Percentiles rank a stretch among this genome's conserved stretches.
Evolutionary conservation across 495 filamentous ascomycete genomes (phyloP).

Genomic region (Talaromyces borbonicus): DNA sequence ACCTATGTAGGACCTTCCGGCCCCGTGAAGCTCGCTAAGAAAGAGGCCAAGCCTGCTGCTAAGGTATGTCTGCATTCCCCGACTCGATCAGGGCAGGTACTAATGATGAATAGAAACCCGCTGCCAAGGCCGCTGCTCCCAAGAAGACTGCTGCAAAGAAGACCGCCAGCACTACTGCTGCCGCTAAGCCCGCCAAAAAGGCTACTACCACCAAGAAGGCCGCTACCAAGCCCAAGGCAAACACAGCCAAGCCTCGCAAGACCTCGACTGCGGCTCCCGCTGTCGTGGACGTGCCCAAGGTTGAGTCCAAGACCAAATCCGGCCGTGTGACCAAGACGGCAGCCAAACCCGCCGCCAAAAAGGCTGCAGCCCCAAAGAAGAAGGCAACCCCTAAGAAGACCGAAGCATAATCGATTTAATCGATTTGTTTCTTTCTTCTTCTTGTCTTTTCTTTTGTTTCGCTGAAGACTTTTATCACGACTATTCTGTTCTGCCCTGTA

Average conservation of each 20-base stretch:
- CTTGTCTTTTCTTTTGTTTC: slow-evolving; percentile 18
- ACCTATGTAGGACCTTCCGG: slow-evolving; percentile 70
- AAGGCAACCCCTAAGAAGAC: slow-evolving; percentile 16
- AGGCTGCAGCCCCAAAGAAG: slow-evolving; percentile 15
- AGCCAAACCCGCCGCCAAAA: slow-evolving; percentile 53
- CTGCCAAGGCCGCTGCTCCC: slow-evolving; percentile 32
- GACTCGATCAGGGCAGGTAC: not conserved
- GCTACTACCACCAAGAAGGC: slow-evolving; percentile 22
- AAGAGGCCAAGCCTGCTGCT: slow-evolving; percentile 50
- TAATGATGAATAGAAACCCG: slow-evolving; percentile 12
- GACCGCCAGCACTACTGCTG: slow-evolving; percentile 22
- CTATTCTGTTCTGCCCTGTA: slow-evolving; percentile 6
- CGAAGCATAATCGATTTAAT: slow-evolving; percentile 17
- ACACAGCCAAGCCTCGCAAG: slow-evolving; percentile 47
- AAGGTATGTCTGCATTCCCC: slow-evolving; percentile 8
- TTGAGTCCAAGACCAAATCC: slow-evolving; percentile 80
- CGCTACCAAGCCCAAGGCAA: slow-evolving; percentile 37
- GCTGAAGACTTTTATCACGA: slow-evolving; percentile 22
- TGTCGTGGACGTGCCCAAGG: slow-evolving; percentile 62
- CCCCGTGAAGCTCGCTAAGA: slow-evolving; percentile 94
- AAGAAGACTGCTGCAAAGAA: slow-evolving; percentile 37
- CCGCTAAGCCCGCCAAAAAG: slow-evolving; percentile 16
- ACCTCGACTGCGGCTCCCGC: slow-evolving; percentile 45
- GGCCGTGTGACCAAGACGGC: slow-evolving; percentile 78
- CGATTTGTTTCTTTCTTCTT: slow-evolving; percentile 10